phyloP scores from a whole-genome alignment of 208 protist species.

The Crithidia mellificae region DNA sequence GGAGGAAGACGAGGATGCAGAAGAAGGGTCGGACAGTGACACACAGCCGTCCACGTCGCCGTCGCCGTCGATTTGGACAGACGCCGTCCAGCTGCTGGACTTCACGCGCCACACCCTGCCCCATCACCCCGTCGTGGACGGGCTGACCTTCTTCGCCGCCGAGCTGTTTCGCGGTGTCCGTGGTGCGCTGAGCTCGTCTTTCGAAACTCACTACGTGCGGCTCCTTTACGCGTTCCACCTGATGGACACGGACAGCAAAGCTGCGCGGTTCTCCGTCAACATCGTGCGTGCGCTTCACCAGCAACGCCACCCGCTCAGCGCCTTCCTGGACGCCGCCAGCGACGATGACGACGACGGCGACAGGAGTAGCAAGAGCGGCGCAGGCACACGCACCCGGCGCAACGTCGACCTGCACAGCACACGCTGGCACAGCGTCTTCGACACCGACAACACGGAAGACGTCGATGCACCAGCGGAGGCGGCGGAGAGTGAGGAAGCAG shows the following conservation, averaged over 20 bases:
- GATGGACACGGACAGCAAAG: conserved; percentile 8
- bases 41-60: conserved; percentile 9
- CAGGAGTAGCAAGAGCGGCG: neutral
- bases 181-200: conserved; percentile 77
- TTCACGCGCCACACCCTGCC: conserved; percentile 52
- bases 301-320: conserved; percentile 20
- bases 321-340: conserved; percentile 24
- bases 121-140: conserved; percentile 66
- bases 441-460: neutral
- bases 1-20: conserved; percentile 8
- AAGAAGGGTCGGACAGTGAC: conserved; percentile 7
- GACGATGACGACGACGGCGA: conserved; percentile 19
- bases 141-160: conserved; percentile 57
- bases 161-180: conserved; percentile 86
- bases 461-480: neutral
- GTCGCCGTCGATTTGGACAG: conserved; percentile 28
- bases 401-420: conserved; percentile 15
- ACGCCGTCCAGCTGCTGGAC: conserved; percentile 23
- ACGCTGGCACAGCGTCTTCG: conserved; percentile 27
- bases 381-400: neutral
- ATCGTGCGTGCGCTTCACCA: conserved; percentile 23
- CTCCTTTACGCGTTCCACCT: conserved; percentile 56
- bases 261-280: conserved; percentile 7
- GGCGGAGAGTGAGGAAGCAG: neutral
- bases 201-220: conserved; percentile 67